These are phyloP conservation scores for Aspergillus baeticus DNA, from an alignment of 495 filamentous ascomycete species.

Conservation along the genomic window DNA sequence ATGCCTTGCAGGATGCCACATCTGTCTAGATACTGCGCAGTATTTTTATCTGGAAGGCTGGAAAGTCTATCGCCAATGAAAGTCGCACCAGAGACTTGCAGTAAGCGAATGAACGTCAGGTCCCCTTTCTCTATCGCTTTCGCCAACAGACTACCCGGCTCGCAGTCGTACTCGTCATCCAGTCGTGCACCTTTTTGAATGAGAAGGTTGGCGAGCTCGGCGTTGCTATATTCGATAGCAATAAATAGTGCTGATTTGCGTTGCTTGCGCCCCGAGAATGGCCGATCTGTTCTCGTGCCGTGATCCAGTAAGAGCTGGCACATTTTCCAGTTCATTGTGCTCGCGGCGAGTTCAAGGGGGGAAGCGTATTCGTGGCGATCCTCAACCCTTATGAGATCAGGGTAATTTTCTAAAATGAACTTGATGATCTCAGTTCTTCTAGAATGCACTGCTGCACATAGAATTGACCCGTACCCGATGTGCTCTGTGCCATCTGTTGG, in stretches of 20 bases:
- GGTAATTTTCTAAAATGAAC: background rate
- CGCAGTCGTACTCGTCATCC: background rate
- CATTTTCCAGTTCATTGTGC: background rate
- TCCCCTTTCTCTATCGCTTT: conserved; percentile 5
- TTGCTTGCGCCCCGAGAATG: background rate
- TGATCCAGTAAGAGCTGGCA: background rate
- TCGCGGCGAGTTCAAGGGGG: background rate
- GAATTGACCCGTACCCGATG: background rate
- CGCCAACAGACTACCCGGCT: conserved; percentile 1
- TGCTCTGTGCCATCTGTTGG: background rate
- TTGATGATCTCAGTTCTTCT: background rate
- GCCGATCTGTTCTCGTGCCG: background rate
- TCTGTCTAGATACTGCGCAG: background rate
- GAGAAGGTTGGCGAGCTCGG: background rate
- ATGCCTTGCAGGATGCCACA: background rate
- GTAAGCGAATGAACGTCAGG: background rate
- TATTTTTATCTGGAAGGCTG: background rate
- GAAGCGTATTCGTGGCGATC: no score
- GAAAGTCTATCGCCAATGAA: background rate
- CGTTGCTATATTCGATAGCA: background rate
- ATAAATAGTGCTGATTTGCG: background rate
- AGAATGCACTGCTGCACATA: background rate
- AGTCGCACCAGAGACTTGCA: background rate
- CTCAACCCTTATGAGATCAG: no score
- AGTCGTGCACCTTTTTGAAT: background rate